Base-by-base conservation (phyloP, 805 yeast species). In the Wickerhamiella sorbophila region DNA sequence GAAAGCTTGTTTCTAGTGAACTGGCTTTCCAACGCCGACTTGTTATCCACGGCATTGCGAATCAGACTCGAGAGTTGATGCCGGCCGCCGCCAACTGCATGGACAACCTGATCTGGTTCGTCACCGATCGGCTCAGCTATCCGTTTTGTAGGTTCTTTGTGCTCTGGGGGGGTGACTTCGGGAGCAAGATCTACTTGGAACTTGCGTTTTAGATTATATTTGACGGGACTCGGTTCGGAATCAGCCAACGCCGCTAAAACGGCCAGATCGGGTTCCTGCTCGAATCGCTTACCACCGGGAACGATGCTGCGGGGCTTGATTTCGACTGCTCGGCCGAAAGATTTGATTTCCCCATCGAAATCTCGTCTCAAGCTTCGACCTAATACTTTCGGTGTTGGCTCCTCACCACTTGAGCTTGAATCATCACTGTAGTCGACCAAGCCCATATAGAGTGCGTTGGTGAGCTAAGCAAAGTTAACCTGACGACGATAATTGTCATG, bases 11-110 rank as follows among this genome's bases (percentile, higher is more conserved):
- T 51, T 14, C 49, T 46, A 1, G 53, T 49, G 39, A 53, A 60
- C 41, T 49, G 38, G 27, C 59, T 59, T 35, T 61, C 62, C 36
- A 61, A 41, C 12, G 56, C 53, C 24, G 58, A 64, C 21, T 46
- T 39, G 39, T 61, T 61, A n/a, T 47, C 48, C 32, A 52, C 50
- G 5, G 64, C 64, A 24, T 54, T 51, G 24, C 51, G 49, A n/a
- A 59, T 33, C 38, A 59, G 40, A 5, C 54, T 40, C 6, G 56
- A 36, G 9, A 61, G 50, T 43, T 61, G 65, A 36, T 61, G 65
- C 31, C 52, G 48, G 12, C 64, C 65, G 5, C 55, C 48, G 4
- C 55, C 52, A 24, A 60, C 46, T 1, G 59, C 49, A 21, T 47
- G 48, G 10, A 61, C 57, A 20, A 21, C 24, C 12, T 24, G 29